Conservation (phyloP, 345 rosid species). For the Brassica incana region DNA sequence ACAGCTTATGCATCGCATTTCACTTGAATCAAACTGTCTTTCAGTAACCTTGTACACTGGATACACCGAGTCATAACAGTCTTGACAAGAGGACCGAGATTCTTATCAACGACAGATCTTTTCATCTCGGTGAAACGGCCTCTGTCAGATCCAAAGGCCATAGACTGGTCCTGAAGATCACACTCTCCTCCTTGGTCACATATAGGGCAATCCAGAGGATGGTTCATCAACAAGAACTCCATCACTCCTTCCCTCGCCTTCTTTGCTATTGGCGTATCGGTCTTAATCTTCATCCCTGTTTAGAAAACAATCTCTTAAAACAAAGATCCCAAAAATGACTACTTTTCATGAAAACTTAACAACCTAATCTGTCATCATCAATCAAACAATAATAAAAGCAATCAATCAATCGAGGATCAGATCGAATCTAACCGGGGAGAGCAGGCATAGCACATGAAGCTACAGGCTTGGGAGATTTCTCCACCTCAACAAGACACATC, state of each 20-base stretch:
- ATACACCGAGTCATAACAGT: conserved; percentile 99
- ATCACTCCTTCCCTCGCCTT: conserved; percentile 98
- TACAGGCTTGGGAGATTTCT: conserved; percentile 98
- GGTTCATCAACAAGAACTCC: conserved; percentile 97
- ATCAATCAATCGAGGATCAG: conserved; percentile 4
- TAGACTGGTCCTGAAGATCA: conserved; percentile 98
- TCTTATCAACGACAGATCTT: conserved; percentile 97
- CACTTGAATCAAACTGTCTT: background rate
- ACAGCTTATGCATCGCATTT: conserved; percentile 1
- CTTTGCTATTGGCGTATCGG: conserved; percentile 91
- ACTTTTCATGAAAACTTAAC: background rate
- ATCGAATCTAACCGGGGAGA: conserved; percentile 69
- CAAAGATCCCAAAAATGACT: background rate
- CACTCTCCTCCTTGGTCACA: conserved; percentile 99
- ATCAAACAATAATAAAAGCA: background rate
- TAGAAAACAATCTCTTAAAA: background rate
- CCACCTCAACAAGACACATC: conserved; percentile 99
- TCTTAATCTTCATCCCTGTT: conserved; percentile 97
- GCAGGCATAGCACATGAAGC: conserved; percentile 99
- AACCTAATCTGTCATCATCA: background rate
- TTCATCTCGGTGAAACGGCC: conserved; percentile 96
- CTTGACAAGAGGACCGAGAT: conserved; percentile 97
- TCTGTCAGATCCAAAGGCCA: conserved; percentile 99
- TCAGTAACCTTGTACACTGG: conserved; percentile 88
- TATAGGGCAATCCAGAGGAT: conserved; percentile 95